Conservation (phyloP, 257 asterid species). For the Jacaranda mimosifolia region DNA sequence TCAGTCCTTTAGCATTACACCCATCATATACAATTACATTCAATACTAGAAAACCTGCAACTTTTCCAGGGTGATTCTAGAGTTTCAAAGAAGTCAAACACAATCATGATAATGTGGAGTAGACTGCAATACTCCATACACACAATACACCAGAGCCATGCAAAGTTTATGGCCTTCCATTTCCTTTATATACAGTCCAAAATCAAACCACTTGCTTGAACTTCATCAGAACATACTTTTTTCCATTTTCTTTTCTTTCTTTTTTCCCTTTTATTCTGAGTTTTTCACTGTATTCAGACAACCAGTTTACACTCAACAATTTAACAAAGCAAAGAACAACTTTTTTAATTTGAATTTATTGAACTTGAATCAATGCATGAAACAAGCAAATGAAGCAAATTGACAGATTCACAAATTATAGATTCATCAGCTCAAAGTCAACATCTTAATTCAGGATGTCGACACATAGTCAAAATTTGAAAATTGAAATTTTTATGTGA, state of each 20-base stretch:
- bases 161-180: not conserved
- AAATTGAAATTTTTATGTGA: not conserved
- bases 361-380: not conserved
- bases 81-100: constrained; percentile 16
- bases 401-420: not conserved
- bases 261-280: not conserved
- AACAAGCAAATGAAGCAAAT: not conserved
- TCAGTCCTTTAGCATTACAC: constrained; percentile 13
- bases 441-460: not conserved
- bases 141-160: not conserved
- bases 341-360: not conserved
- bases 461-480: no score
- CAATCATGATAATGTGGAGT: constrained; percentile 19
- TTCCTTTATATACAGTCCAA: not conserved
- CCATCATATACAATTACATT: not conserved
- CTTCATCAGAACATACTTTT: not conserved
- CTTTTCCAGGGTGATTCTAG: constrained; percentile 26
- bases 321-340: not conserved
- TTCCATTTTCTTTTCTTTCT: not conserved
- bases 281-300: constrained; percentile 1
- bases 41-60: constrained; percentile 36
- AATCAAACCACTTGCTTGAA: constrained; percentile 10
- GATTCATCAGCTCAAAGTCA: constrained; percentile 23
- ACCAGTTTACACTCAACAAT: constrained; percentile 5
- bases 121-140: not conserved